These are phyloP conservation scores for Albugo candida DNA, from an alignment of 352 stramenopile genomes.

Conservation along the genomic window DNA sequence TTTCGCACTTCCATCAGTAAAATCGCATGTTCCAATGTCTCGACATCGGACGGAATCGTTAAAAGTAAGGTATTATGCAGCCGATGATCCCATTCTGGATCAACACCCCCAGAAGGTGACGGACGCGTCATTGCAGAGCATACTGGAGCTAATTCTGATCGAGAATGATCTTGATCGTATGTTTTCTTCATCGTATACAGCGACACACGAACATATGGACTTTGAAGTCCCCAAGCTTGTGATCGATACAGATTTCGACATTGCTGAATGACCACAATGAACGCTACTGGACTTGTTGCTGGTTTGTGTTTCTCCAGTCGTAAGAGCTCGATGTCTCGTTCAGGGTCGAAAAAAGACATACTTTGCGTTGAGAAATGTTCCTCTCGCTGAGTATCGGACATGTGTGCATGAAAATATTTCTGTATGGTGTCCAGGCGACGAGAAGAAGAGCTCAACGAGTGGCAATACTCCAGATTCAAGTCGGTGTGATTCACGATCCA, in stretches of 20 bases:
- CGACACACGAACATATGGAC: constrained; percentile 62
- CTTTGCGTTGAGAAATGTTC: constrained; percentile 23
- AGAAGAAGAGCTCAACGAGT: constrained; percentile 52
- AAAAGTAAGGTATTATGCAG: constrained; percentile 69
- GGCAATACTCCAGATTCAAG: constrained; percentile 73
- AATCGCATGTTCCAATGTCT: constrained; percentile 38
- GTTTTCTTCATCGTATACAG: constrained; percentile 68
- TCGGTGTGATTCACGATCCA: constrained; percentile 80
- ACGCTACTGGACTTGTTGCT: constrained; percentile 47
- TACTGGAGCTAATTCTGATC: constrained; percentile 55
- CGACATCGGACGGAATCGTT: constrained; percentile 36
- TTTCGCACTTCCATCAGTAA: constrained; percentile 79
- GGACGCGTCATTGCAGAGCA: constrained; percentile 63
- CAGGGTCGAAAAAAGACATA: constrained; percentile 39
- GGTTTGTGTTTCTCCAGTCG: constrained; percentile 58
- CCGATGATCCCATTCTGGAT: constrained; percentile 51
- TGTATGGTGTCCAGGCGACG: constrained; percentile 42
- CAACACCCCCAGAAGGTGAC: constrained; percentile 42
- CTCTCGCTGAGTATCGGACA: constrained; percentile 9
- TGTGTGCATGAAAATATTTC: constrained; percentile 38
- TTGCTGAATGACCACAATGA: constrained; percentile 69
- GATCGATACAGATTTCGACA: constrained; percentile 65
- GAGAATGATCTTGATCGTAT: constrained; percentile 54
- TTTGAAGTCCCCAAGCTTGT: constrained; percentile 73
- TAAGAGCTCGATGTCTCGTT: constrained; percentile 27